phyloP scores from a whole-genome alignment of 148 eudicot genomes.

The Pharnaceum exiguum region DNA sequence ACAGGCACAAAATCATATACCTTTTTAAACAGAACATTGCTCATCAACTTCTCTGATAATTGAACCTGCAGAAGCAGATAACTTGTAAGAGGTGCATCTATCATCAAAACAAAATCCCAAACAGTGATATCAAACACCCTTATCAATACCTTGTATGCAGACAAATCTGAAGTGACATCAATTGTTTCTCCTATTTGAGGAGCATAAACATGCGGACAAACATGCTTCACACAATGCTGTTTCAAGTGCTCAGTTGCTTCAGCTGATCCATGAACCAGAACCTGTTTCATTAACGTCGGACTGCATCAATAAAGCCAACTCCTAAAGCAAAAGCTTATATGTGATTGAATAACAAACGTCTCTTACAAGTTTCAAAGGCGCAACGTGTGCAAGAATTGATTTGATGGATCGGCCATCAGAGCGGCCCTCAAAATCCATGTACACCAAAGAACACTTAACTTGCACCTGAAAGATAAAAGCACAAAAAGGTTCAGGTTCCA shows the following conservation, averaged over 20 bases:
- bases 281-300: conserved; percentile 32
- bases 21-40: conserved; percentile 89
- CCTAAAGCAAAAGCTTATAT: background rate
- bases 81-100: conserved; percentile 4
- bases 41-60: conserved; percentile 97
- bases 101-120: background rate
- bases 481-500: background rate
- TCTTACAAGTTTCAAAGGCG: conserved; percentile 92
- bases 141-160: conserved; percentile 81
- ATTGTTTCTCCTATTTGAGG: conserved; percentile 93
- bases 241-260: conserved; percentile 99
- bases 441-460: conserved; percentile 72
- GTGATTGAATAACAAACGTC: background rate
- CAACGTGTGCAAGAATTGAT: conserved; percentile 78
- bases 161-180: conserved; percentile 97
- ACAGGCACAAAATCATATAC: conserved; percentile 36
- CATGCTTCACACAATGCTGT: conserved; percentile 85
- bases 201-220: conserved; percentile 95
- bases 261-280: conserved; percentile 97
- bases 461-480: conserved; percentile 50
- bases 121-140: background rate
- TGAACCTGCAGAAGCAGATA: conserved; percentile 51
- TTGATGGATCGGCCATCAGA: conserved; percentile 94
- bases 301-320: background rate
- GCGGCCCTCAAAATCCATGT: conserved; percentile 95